Evolutionary conservation across 2,329 filamentous ascomycete genomes (phyloP), one percentile per base, ranked within the genome.

Genomic region (Penicillium sp.): DNA sequence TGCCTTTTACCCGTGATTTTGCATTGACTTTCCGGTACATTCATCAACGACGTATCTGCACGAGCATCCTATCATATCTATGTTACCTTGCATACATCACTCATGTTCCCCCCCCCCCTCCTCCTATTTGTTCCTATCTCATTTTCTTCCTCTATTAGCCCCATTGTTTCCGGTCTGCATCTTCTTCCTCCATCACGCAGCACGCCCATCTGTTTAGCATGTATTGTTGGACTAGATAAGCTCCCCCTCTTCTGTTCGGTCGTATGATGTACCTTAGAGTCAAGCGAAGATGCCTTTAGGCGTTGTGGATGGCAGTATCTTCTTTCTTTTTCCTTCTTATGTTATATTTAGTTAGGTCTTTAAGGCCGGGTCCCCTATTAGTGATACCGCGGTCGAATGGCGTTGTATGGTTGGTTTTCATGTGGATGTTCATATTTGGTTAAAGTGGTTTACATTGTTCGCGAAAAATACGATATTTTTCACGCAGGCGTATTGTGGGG

Each of bases 201-300:
- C 65, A 64, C 63, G 56, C 66, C 70, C 67, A 60, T 65, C 59
- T 56, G 60, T 55, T 57, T 58, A 62, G 62, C 56, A 66, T 54
- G 56, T 45, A 50, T 58, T 35, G 50, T 65, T 55, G 51, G 47
- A 60, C 58, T 61, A 64, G 61, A 62, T 56, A 51, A 60, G 45
- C 38, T 44, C 51, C 35, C 38, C 51, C 45, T 49, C 17, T 28
- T 40, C 33, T 26, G 30, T 58, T 62, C 58, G 51, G 65, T 69
- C 63, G 66, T 69, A 66, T 71, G 64, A 56, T 75, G 71, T 73
- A 74, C 65, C 69, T 66, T 72, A 73, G 64, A 73, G 61, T 57
- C 50, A 61, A 68, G 51, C 35, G 61, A 64, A 64, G 58, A 63
- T 26, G 33, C 37, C 35, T 59, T 28, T 28, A 28, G 28, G 28